Percentiles rank a stretch among this genome's conserved stretches.
phyloP scores from a whole-genome alignment of 306 rosid species.

The Rosa rugosa region DNA sequence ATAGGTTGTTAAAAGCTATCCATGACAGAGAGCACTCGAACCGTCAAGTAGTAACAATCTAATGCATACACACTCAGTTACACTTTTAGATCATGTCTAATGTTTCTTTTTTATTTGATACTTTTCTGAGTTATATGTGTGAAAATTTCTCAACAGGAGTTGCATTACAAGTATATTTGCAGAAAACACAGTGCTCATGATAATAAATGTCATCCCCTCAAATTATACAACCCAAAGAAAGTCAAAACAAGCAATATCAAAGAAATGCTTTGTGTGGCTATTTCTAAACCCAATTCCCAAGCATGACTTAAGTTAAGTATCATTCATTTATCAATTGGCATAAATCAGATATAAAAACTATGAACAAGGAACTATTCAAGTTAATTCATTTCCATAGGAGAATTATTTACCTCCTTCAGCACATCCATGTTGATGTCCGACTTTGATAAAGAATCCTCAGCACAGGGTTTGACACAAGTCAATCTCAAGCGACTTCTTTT shows the following conservation, averaged over 20 bases:
- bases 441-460: slow-evolving; percentile 83
- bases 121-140: background rate
- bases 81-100: background rate
- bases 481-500: slow-evolving; percentile 68
- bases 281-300: background rate
- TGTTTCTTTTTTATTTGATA: background rate
- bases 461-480: slow-evolving; percentile 76
- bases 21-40: slow-evolving; percentile 19
- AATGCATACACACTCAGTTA: background rate
- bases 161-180: background rate
- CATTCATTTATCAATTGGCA: background rate
- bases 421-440: slow-evolving; percentile 80
- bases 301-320: background rate
- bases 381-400: slow-evolving; percentile 18
- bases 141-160: background rate
- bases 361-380: slow-evolving; percentile 2
- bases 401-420: slow-evolving; percentile 75
- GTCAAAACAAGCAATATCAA: background rate
- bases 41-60: background rate
- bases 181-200: background rate
- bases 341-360: slow-evolving; percentile 10
- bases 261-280: background rate
- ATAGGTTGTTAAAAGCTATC: slow-evolving; percentile 22
- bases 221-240: background rate
- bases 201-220: background rate